These are phyloP conservation scores for Paratinospora sagittata DNA, from an alignment of 164 flowering plant genomes.

Conservation along the genomic window DNA sequence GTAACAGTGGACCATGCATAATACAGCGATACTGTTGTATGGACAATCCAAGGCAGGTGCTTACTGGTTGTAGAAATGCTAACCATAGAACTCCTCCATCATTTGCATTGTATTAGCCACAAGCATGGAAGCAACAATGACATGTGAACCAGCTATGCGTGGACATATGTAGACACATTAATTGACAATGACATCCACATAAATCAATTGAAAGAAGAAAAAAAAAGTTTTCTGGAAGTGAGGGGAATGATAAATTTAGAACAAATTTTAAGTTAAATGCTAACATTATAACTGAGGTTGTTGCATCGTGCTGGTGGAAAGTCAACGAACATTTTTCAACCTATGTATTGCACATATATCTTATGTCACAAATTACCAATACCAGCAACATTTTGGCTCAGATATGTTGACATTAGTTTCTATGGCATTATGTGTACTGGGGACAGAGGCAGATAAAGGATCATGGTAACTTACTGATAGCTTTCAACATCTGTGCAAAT, in stretches of 20 bases:
- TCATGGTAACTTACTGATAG: constrained; percentile 62
- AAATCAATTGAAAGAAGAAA: not conserved
- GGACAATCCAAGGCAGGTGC: not conserved
- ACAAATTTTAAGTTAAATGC: too few species aligned
- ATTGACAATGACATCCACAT: not conserved
- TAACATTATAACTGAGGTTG: too few species aligned
- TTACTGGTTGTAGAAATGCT: not conserved
- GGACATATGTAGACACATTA: not conserved
- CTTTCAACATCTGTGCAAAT: constrained; percentile 99
- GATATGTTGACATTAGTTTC: not conserved
- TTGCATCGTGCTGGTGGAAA: too few species aligned
- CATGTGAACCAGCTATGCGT: not conserved
- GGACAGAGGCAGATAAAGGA: not conserved
- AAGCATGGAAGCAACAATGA: not conserved
- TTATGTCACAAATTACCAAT: too few species aligned
- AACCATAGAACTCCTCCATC: not conserved
- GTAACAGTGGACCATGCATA: not conserved
- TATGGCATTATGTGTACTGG: not conserved
- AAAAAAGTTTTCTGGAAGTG: too few species aligned
- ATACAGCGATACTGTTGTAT: not conserved
- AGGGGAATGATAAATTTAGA: too few species aligned
- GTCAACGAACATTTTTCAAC: not conserved
- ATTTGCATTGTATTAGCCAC: not conserved
- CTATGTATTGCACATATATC: not conserved
- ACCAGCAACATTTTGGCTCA: not conserved